phyloP scores from a whole-genome alignment of 2,329 filamentous ascomycete genomes.

The Nannizzia gypsea region DNA sequence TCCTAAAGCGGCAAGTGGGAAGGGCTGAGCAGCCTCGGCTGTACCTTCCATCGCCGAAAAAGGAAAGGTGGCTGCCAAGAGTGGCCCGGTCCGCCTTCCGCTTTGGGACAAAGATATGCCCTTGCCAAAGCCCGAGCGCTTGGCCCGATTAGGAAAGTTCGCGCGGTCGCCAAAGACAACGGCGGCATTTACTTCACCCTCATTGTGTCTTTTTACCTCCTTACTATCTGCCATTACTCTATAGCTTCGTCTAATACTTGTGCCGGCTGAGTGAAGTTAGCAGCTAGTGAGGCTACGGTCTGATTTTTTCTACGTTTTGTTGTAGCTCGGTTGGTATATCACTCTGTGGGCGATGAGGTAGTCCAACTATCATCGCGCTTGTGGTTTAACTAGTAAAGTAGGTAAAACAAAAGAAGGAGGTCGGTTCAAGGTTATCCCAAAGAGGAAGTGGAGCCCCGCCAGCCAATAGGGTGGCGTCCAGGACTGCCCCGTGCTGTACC shows the following conservation, averaged over 20 bases:
- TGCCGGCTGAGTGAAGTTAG: too few relatives aligned
- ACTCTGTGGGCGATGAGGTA: too few relatives aligned
- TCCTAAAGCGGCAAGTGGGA: conserved; percentile 3
- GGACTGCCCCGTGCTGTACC: conserved; percentile 1
- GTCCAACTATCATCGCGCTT: too few relatives aligned
- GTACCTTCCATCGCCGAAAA: not conserved
- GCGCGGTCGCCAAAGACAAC: too few relatives aligned
- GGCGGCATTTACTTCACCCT: too few relatives aligned
- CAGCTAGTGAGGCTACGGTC: too few relatives aligned
- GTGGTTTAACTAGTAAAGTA: too few relatives aligned
- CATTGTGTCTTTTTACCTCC: too few relatives aligned
- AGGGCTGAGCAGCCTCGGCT: conserved; percentile 2
- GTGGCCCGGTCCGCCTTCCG: conserved; percentile 1
- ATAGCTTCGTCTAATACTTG: too few relatives aligned
- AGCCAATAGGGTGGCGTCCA: not conserved
- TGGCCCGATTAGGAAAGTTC: not conserved
- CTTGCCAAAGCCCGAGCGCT: not conserved
- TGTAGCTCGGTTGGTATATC: too few relatives aligned
- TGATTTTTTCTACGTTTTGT: too few relatives aligned
- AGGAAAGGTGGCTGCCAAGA: not conserved
- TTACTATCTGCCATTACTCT: too few relatives aligned
- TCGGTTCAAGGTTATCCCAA: not conserved
- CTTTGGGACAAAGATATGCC: not conserved
- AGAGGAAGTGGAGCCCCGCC: not conserved
- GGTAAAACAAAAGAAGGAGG: not conserved